Evolutionary conservation across 768 basidiomycete genomes (phyloP).

Genomic region (Tulasnella sp.): DNA sequence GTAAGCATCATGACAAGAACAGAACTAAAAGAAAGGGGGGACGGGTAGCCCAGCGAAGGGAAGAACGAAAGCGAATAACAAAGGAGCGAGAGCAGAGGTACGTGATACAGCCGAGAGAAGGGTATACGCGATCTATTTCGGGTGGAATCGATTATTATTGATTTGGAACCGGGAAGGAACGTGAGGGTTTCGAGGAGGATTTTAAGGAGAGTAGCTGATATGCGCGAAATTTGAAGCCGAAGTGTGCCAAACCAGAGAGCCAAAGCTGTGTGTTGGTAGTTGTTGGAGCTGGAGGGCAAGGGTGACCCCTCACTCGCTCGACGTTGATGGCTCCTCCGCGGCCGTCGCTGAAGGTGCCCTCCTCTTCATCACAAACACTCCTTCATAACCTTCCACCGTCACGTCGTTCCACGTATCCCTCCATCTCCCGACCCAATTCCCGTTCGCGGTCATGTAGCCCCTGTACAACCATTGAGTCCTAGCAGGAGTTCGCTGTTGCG

Average conservation of each 20-base stretch:
- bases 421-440: constrained; percentile 80
- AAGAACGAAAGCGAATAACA: not conserved
- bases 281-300: no score
- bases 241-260: no score
- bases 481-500: not conserved
- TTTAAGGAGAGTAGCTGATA: not conserved
- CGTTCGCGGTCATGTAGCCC: constrained; percentile 69
- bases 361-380: constrained; percentile 50
- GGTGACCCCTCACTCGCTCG: not conserved
- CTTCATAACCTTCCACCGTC: constrained; percentile 71
- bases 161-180: not conserved
- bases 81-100: not conserved
- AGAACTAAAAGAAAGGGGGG: not conserved
- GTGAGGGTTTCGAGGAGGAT: not conserved
- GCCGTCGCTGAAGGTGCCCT: not conserved
- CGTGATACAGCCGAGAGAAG: not conserved
- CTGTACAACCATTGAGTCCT: constrained; percentile 68
- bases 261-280: no score
- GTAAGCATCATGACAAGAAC: not conserved
- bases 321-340: not conserved
- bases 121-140: not conserved
- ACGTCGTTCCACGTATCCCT: constrained; percentile 71
- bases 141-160: not conserved
- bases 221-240: not conserved
- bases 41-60: not conserved